Conservation (phyloP, 345 rosid genomes). For the Lumnitzera littorea region DNA sequence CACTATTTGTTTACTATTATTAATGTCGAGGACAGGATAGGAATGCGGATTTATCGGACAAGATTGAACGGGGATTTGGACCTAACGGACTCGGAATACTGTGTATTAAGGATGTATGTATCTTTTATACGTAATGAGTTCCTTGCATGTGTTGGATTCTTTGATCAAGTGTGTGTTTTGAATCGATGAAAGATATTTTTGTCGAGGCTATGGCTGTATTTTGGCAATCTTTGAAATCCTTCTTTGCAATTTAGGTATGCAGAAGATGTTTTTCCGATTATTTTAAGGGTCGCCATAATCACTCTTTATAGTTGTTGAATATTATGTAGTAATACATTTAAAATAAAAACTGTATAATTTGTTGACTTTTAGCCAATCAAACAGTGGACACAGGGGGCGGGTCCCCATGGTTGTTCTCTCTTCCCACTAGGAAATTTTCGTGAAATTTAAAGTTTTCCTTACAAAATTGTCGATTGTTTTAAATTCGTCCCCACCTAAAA, state of each 20-base stretch:
- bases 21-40: slow-evolving; percentile 41
- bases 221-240: background rate
- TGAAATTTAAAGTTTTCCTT: too few relatives aligned
- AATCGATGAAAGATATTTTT: background rate
- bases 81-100: slow-evolving; percentile 81
- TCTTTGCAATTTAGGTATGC: background rate
- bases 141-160: background rate
- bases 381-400: too few relatives aligned
- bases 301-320: too few relatives aligned
- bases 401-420: too few relatives aligned
- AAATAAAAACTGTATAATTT: background rate
- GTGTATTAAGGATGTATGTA: slow-evolving; percentile 50
- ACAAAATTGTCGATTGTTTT: too few relatives aligned
- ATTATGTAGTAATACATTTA: too few relatives aligned
- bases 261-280: background rate
- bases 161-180: background rate
- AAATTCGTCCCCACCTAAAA: too few relatives aligned
- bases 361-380: background rate
- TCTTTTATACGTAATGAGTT: background rate
- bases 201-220: background rate
- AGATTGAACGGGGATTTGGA: slow-evolving; percentile 85
- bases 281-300: too few relatives aligned
- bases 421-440: too few relatives aligned
- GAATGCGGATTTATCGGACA: slow-evolving; percentile 46
- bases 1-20: background rate